Conservation (phyloP, 306 rosid genomes). For the Pueraria montana region DNA sequence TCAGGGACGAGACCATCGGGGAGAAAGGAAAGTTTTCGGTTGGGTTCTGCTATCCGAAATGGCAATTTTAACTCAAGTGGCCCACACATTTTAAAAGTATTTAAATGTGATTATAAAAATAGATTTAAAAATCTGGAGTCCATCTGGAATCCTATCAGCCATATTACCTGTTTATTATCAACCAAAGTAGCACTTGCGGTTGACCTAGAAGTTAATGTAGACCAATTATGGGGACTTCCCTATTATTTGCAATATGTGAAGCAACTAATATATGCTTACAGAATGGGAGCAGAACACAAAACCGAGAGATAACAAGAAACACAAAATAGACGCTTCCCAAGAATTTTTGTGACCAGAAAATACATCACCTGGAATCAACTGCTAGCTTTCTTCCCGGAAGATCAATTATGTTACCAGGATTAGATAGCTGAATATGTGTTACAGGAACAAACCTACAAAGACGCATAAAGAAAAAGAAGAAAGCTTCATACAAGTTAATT, state of each 20-base stretch:
- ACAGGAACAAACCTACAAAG: conserved; percentile 78
- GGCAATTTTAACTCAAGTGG: neutral
- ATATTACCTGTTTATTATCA: neutral
- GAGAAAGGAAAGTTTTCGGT: neutral
- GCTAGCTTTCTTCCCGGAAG: conserved; percentile 89
- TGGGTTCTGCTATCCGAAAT: neutral
- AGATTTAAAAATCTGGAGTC: neutral
- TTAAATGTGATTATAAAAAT: neutral
- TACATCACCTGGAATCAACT: conserved; percentile 78
- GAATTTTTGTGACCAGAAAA: conserved; percentile 33
- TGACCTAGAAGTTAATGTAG: conserved; percentile 24
- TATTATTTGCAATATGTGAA: conserved; percentile 22
- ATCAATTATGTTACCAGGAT: conserved; percentile 80
- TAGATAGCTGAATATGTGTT: conserved; percentile 79
- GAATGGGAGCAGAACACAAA: conserved; percentile 16
- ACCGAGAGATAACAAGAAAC: conserved; percentile 33
- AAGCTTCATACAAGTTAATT: conserved; percentile 27
- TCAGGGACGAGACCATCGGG: neutral
- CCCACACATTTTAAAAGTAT: neutral
- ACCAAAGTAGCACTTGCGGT: neutral
- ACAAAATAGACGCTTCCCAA: conserved; percentile 39
- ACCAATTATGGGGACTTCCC: conserved; percentile 2
- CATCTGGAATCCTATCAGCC: neutral
- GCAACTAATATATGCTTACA: conserved; percentile 23
- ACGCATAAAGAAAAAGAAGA: conserved; percentile 34